Evolutionary conservation across 2,329 filamentous ascomycete genomes (phyloP), one percentile per base, ranked within the genome.

Genomic region (Pleoardoris graminearum): DNA sequence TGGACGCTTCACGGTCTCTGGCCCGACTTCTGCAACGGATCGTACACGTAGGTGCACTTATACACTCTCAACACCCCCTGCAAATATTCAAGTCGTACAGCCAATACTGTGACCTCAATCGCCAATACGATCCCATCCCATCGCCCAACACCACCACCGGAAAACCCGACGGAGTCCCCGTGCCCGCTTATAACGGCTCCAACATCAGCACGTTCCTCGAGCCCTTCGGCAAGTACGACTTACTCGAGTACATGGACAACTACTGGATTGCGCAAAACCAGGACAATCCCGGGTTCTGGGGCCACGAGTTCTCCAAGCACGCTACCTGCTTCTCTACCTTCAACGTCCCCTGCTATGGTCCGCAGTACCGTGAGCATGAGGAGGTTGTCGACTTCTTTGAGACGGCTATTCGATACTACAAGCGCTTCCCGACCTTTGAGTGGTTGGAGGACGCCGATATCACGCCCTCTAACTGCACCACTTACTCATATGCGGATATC

Each of bases 321-420:
- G 85, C 80, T 2, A 88, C 85, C 12, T 89, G 85, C 77, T 88
- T 76, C 76, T 83, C 80, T 41, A 86, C 81, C 54, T 88, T 88
- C 65, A 83, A 87, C 63, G 71, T 77, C 5, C 79, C 82, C 25
- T 89, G 86, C 79, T 88, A 86, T 69, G 83, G 83, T 0, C 82
- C 84, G 4, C 64, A 77, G 55, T 84, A 85, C 67, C 66, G 68
- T 42, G 46, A 81, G 59, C 80, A 86, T 69, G 74, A 80, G 54
- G 85, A 88, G 21, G 79, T 88, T 1, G 75, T 85, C 29, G 82
- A 87, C 56, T 88, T 82, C 74, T 86, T 85, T 75, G 77, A 82
- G 66, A 86, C 85, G 0, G 74, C 80, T 11, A 78, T 86, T 49
- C 67, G 74, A 33, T 87, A 82, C 71, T 85, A 83, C 75, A 75